Base-by-base conservation (phyloP, 2,329 filamentous ascomycete genomes). In the Paecilomyces sp. region DNA sequence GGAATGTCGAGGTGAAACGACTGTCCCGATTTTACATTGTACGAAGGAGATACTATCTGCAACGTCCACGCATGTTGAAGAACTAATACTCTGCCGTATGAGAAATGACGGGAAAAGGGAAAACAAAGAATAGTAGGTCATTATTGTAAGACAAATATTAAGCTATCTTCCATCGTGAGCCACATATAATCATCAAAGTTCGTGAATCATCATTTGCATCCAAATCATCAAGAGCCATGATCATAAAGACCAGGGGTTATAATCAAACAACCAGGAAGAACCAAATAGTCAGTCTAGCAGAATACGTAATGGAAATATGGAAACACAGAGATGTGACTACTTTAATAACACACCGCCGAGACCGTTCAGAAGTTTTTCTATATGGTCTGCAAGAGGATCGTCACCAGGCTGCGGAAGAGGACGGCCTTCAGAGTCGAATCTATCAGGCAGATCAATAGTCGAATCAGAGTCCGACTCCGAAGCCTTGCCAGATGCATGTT, bases 401-500 rank as follows among this genome's bases (percentile, higher is more conserved):
- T 73, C 68, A 7, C 63, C 67, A 2, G 60, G 62, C 34, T 74
- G 68, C 1, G 70, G 66, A 54, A 77, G 70, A 47, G 67, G 72
- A 47, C 70, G 69, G 7, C 77, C 77, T 11, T 76, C 65, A 12
- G 70, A 67, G 61, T 80, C 77, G 61, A 80, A 79, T 6, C 77
- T 72, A 31, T 74, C 68, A 5, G 77, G 77, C 2, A 80, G 63
- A 12, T 79, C 77, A 31, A 79, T 67, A 1, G 77, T 80, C 15
- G 74, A 72, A 57, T 79, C 77, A 1, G 77, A 79, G 47, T 76
- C 73, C 4, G 68, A 63, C 57, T 67, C 67, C 5, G 61, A 55
- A 1, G 47, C 28, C 34, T 64, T 62, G 54, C 59, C 50, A 52
- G 50, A 18, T 24, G 18, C 15, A 18, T 54, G 51, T 41, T 57